Conservation (phyloP, 163 green algal genomes). For the Chlorella variabilis region DNA sequence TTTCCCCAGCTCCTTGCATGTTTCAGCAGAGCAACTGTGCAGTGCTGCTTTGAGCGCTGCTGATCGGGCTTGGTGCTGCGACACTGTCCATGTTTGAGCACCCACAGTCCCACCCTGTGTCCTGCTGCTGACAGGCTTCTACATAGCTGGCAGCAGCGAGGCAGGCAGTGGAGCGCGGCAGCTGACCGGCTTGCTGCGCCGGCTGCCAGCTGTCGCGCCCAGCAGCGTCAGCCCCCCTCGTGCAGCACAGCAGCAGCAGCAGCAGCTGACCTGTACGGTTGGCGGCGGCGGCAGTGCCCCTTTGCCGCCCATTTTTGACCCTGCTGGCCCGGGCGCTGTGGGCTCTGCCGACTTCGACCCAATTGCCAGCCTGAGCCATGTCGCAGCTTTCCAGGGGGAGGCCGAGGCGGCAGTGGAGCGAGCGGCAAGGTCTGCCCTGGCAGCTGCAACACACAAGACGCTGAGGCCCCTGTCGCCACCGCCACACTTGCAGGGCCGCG, state of each 20-base stretch:
- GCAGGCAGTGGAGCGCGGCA: conserved; percentile 2
- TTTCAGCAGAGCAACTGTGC: not conserved
- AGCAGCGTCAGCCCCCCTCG: not conserved
- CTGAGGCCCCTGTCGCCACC: conserved; percentile 1
- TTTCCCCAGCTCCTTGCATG: not conserved
- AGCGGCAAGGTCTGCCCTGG: not conserved
- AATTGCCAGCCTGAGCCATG: conserved; percentile 18
- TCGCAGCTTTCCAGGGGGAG: conserved; percentile 10
- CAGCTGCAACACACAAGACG: not conserved
- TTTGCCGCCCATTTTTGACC: not conserved
- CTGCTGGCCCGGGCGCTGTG: not conserved
- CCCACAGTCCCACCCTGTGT: too few species aligned
- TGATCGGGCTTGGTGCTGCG: not conserved
- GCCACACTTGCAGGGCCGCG: not conserved
- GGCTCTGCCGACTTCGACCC: not conserved
- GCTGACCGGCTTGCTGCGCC: conserved; percentile 1
- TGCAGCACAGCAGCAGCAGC: too few species aligned
- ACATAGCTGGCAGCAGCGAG: conserved; percentile 6
- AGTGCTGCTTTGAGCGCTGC: not conserved
- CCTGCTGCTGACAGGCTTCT: conserved; percentile 8
- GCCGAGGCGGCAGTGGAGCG: conserved; percentile 28
- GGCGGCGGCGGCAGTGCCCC: too few species aligned
- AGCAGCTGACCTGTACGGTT: not conserved
- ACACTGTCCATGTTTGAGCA: not conserved
- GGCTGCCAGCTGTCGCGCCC: not conserved